phyloP scores from a whole-genome alignment of 179 eudicot genomes.

The Patellifolia procumbens region DNA sequence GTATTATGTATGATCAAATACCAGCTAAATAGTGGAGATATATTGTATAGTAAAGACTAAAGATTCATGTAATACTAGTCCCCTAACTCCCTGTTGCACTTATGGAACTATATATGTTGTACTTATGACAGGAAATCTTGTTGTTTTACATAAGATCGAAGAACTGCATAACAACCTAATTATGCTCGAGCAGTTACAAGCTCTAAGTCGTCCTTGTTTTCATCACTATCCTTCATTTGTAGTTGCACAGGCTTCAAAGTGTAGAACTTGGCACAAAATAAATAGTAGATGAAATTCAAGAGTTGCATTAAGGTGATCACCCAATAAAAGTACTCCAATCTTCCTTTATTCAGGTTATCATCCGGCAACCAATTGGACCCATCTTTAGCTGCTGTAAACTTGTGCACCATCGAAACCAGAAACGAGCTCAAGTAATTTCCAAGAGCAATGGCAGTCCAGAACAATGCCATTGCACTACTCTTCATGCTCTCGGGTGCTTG shows the following conservation, averaged over 20 bases:
- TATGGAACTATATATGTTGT: too few relatives aligned
- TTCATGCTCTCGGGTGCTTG: slow-evolving; percentile 70
- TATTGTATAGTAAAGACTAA: too few relatives aligned
- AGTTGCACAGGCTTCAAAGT: slow-evolving; percentile 49
- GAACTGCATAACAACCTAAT: not conserved
- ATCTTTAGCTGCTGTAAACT: slow-evolving; percentile 34
- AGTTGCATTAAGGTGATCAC: slow-evolving; percentile 41
- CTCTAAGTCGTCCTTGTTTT: slow-evolving; percentile 19
- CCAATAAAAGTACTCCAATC: slow-evolving; percentile 48
- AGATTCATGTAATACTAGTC: too few relatives aligned
- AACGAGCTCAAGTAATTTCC: slow-evolving; percentile 52
- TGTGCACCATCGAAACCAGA: slow-evolving; percentile 47
- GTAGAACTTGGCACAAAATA: slow-evolving; percentile 50
- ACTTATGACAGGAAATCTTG: too few relatives aligned
- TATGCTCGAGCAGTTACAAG: slow-evolving; percentile 15
- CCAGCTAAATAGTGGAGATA: too few relatives aligned
- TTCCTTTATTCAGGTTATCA: slow-evolving; percentile 49
- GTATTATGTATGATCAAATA: too few relatives aligned
- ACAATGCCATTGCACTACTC: slow-evolving; percentile 51
- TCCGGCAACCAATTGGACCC: slow-evolving; percentile 60
- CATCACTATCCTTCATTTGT: slow-evolving; percentile 20
- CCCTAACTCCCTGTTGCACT: too few relatives aligned
- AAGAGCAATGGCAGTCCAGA: slow-evolving; percentile 46
- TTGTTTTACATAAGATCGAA: not conserved
- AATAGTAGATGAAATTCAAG: slow-evolving; percentile 43